Evolutionary conservation across 208 protist genomes (phyloP).

Genomic region (Porcisia deanei): DNA sequence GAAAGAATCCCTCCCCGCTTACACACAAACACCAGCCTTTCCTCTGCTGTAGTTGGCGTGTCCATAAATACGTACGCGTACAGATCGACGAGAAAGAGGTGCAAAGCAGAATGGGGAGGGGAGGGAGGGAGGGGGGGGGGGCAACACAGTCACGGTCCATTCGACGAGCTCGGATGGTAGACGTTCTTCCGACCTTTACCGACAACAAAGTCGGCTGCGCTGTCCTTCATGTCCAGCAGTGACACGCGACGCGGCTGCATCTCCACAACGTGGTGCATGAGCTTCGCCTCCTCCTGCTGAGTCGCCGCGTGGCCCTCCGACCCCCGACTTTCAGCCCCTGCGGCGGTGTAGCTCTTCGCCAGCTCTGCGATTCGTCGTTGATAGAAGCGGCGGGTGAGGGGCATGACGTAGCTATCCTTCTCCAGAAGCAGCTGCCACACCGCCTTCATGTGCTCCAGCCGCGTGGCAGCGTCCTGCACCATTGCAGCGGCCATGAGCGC

Average conservation of each 20-base stretch:
- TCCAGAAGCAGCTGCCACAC: conserved; percentile 60
- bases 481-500: conserved; percentile 71
- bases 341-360: conserved; percentile 1
- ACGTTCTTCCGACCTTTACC: conserved; percentile 79
- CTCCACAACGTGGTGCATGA: conserved; percentile 54
- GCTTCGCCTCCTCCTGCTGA: conserved; percentile 21
- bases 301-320: neutral
- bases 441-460: conserved; percentile 33
- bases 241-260: conserved; percentile 76
- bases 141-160: neutral
- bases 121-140: neutral
- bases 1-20: neutral
- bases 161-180: conserved; percentile 35
- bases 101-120: neutral
- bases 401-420: conserved; percentile 86
- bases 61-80: neutral
- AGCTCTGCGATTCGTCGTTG: conserved; percentile 45
- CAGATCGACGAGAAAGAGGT: neutral
- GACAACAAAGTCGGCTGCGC: conserved; percentile 80
- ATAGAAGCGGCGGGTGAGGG: conserved; percentile 74
- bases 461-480: conserved; percentile 30
- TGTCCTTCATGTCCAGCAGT: conserved; percentile 88
- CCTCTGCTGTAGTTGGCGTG: neutral
- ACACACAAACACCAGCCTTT: neutral
- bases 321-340: neutral